Conservation (phyloP, 2,329 filamentous ascomycete species). For the Paradendryphiella salina region DNA sequence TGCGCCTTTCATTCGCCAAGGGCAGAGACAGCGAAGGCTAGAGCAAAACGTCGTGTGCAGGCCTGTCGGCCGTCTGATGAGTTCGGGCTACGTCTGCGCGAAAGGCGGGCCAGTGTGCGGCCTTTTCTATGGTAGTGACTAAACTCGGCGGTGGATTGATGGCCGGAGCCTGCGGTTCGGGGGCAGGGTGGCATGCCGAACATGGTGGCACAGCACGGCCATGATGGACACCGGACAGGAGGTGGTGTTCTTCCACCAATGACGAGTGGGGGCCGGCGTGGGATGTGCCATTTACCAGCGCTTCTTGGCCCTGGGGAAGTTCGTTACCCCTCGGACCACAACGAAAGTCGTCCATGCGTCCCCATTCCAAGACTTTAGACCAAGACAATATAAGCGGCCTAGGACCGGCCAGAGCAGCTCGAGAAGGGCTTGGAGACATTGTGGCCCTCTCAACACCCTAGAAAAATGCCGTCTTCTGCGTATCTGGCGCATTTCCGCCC, state of each 20-base stretch:
- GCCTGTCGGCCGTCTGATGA: slow-evolving; percentile 28
- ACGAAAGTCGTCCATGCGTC: neutral
- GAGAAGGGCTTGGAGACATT: neutral
- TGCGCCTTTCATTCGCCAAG: slow-evolving; percentile 34
- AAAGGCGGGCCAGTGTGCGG: slow-evolving; percentile 40
- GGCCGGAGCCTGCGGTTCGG: slow-evolving; percentile 23
- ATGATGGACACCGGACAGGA: slow-evolving; percentile 22
- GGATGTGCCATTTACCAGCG: slow-evolving; percentile 26
- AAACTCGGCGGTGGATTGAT: slow-evolving; percentile 34
- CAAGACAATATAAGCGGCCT: neutral
- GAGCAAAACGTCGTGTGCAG: slow-evolving; percentile 28
- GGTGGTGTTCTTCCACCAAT: slow-evolving; percentile 40
- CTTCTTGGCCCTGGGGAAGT: slow-evolving; percentile 42
- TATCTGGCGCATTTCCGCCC: neutral
- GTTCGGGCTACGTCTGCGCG: slow-evolving; percentile 41
- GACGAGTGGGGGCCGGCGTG: slow-evolving; percentile 20
- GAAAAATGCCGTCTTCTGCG: neutral
- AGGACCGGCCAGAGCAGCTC: neutral
- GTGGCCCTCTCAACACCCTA: neutral
- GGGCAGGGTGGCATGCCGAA: slow-evolving; percentile 32
- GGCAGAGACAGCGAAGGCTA: slow-evolving; percentile 27
- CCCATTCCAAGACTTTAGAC: neutral
- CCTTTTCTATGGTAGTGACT: slow-evolving; percentile 43
- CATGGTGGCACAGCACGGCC: slow-evolving; percentile 29
- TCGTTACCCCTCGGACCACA: slow-evolving; percentile 15